phyloP scores from a whole-genome alignment of 78 protist species.

The Tieghemostelium lacteum region DNA sequence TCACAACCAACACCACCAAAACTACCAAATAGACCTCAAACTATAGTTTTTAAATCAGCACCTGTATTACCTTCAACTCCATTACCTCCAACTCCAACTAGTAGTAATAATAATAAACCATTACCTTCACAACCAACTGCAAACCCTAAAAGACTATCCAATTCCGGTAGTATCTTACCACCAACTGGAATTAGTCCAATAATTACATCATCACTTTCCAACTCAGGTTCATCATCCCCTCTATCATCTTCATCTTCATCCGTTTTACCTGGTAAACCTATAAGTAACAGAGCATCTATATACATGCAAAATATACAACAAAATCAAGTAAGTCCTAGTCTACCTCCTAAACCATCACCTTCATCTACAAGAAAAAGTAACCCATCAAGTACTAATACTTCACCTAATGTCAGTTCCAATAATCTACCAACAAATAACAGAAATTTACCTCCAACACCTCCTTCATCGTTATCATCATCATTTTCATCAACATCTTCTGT shows the following conservation, averaged over 20 bases:
- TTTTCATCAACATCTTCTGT: not conserved
- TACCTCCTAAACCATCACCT: not conserved
- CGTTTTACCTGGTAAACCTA: not conserved
- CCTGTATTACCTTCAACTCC: not conserved
- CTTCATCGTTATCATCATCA: not conserved
- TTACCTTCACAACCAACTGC: not conserved
- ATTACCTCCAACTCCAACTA: not conserved
- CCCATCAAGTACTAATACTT: not conserved
- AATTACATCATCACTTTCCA: constrained; percentile 7
- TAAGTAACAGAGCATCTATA: constrained; percentile 33
- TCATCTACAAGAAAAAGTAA: not conserved
- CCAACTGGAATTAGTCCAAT: not conserved
- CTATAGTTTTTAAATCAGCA: not conserved
- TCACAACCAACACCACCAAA: not conserved
- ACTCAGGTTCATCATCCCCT: not conserved
- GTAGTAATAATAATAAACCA: constrained; percentile 10
- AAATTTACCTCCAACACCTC: constrained; percentile 28
- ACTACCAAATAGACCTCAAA: not conserved
- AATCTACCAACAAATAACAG: not conserved
- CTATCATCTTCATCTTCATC: not conserved
- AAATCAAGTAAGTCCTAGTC: not conserved
- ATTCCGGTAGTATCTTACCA: not conserved
- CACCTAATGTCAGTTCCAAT: not conserved
- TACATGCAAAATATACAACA: constrained; percentile 12
- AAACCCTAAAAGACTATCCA: no score